Evolutionary conservation across 2,329 filamentous ascomycete species (phyloP).

Genomic region (Colletotrichum chrysophilum): DNA sequence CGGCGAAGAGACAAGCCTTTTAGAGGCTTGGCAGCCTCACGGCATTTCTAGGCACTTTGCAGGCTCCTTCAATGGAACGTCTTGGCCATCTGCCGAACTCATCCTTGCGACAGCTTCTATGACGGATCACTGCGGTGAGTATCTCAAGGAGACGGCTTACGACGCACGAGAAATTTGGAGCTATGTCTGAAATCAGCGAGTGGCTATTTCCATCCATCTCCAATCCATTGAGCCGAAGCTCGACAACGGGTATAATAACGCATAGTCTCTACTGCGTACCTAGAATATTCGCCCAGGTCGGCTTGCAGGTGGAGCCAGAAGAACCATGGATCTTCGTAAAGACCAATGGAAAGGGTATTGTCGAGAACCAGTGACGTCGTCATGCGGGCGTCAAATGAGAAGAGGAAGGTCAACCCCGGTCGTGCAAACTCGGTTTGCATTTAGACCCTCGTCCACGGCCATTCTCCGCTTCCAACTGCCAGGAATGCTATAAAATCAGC

Average conservation of each 20-base stretch:
- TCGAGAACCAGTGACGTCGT: not conserved
- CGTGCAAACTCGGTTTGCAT: not conserved
- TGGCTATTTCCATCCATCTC: not conserved
- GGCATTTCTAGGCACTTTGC: conserved; percentile 5
- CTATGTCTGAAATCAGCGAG: not conserved
- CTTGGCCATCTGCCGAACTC: not conserved
- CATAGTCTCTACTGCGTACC: not conserved
- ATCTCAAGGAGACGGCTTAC: not conserved
- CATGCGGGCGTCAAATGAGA: not conserved
- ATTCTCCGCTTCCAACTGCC: not conserved
- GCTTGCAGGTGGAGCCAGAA: not conserved
- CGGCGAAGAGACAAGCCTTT: conserved; percentile 8
- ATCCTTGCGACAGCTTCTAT: not conserved
- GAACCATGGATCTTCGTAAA: not conserved
- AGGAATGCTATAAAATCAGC: not conserved
- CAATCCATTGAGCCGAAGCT: not conserved
- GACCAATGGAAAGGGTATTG: not conserved
- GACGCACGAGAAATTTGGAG: not conserved
- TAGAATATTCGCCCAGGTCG: not conserved
- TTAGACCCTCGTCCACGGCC: not conserved
- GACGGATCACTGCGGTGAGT: not conserved
- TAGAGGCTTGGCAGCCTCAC: conserved; percentile 7
- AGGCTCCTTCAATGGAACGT: not conserved
- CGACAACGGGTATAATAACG: not conserved
- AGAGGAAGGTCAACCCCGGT: not conserved